Evolutionary conservation across 2,329 filamentous ascomycete genomes (phyloP).

Genomic region (Paraconiothyrium brasiliense): DNA sequence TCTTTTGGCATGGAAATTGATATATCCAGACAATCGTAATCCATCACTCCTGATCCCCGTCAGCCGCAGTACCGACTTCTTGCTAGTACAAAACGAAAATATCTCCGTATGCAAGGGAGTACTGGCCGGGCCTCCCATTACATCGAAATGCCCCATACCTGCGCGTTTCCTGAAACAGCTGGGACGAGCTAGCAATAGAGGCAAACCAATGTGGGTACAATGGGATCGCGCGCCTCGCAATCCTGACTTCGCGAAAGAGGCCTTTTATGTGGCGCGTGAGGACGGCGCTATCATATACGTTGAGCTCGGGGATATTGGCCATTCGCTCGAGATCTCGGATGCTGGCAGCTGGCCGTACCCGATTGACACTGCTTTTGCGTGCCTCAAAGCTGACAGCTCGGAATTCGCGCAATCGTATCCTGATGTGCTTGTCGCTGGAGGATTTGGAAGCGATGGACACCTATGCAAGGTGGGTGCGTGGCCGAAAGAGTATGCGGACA

Average conservation of each 20-base stretch:
- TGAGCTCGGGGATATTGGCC: conserved; percentile 63
- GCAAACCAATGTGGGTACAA: conserved; percentile 75
- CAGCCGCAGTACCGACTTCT: conserved; percentile 50
- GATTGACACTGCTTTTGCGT: conserved; percentile 83
- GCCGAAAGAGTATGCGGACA: conserved; percentile 55
- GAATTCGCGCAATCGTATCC: conserved; percentile 65
- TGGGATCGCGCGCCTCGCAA: conserved; percentile 82
- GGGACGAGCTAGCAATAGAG: conserved; percentile 47
- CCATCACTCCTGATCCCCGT: conserved; percentile 54
- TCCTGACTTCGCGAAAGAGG: conserved; percentile 69
- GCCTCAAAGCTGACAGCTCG: conserved; percentile 60
- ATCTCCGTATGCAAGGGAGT: conserved; percentile 52
- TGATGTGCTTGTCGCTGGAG: conserved; percentile 82
- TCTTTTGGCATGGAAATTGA: conserved; percentile 20
- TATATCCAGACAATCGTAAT: conserved; percentile 43
- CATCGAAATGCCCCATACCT: conserved; percentile 26
- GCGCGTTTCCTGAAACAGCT: conserved; percentile 55
- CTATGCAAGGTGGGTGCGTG: conserved; percentile 72
- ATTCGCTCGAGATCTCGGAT: conserved; percentile 52
- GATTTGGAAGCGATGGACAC: conserved; percentile 79
- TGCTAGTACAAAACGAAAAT: conserved; percentile 50
- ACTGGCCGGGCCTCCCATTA: conserved; percentile 50
- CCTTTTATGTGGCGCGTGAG: conserved; percentile 86
- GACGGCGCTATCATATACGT: conserved; percentile 82
- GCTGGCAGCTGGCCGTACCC: conserved; percentile 72